A percentile compares a stretch with the other conserved stretches of the same genome.
phyloP scores from a whole-genome alignment of 208 protist species.

The Acanthamoeba lenticulata region DNA sequence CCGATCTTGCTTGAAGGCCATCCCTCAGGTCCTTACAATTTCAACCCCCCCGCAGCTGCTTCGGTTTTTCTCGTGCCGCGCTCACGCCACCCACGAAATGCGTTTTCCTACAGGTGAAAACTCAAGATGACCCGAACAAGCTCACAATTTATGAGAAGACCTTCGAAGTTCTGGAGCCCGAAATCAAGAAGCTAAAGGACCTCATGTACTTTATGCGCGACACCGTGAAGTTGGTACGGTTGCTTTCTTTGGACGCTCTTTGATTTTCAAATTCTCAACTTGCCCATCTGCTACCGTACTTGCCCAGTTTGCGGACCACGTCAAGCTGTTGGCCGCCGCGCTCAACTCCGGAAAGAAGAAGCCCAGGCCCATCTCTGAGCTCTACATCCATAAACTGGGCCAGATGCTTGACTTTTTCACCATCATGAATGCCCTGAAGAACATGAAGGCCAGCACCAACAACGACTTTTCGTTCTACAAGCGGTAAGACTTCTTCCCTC shows the following conservation, averaged over 20 bases:
- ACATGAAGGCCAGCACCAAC: slow-evolving; percentile 88
- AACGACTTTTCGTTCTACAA: slow-evolving; percentile 90
- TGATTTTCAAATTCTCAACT: neutral
- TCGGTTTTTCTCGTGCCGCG: neutral
- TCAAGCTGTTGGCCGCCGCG: slow-evolving; percentile 71
- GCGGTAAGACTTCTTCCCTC: slow-evolving; percentile 69
- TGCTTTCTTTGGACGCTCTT: neutral
- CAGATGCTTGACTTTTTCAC: slow-evolving; percentile 83
- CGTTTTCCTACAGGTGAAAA: slow-evolving; percentile 76
- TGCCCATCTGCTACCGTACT: neutral
- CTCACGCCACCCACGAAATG: neutral
- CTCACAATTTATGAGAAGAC: slow-evolving; percentile 82
- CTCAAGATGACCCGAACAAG: slow-evolving; percentile 82
- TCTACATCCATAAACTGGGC: slow-evolving; percentile 60
- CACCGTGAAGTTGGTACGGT: slow-evolving; percentile 20
- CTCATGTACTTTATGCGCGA: slow-evolving; percentile 74
- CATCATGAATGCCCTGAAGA: slow-evolving; percentile 86
- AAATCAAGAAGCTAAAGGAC: slow-evolving; percentile 85
- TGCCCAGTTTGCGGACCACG: slow-evolving; percentile 72
- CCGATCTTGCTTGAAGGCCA: slow-evolving; percentile 76
- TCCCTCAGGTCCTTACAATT: slow-evolving; percentile 65
- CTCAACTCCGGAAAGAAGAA: slow-evolving; percentile 75
- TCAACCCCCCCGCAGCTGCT: neutral
- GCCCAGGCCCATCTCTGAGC: slow-evolving; percentile 57
- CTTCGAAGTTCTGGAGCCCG: slow-evolving; percentile 83